Base-by-base conservation (phyloP, 1,139 yeast genomes). In the Komagataea norvegica region DNA sequence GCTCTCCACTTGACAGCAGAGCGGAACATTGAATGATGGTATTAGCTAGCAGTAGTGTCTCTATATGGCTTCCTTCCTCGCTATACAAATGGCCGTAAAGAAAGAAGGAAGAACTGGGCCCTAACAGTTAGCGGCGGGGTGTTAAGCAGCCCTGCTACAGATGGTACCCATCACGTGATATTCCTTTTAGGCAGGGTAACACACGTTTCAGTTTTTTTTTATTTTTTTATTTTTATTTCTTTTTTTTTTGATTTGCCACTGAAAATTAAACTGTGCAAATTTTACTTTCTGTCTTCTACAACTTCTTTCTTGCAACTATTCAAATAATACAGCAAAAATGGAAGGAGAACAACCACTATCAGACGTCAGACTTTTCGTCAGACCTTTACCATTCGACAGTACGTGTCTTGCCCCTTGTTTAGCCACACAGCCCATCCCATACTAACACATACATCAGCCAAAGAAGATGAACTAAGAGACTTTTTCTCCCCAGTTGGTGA, bases 401-500 rank as follows among this genome's bases (percentile, higher is more conserved):
- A 19, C 19, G 34, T 31, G 8, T 19, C 8, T 18, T 20, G 54
- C 49, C 9, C 11, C n/a, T 10, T 18, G 21, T 8, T n/a, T n/a
- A n/a, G n/a, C n/a, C n/a, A n/a, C n/a, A n/a, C n/a, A n/a, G n/a
- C n/a, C n/a, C 23, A 4, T 20, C n/a, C 29, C 13, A 14, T 33
- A 17, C 20, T 14, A 22, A 9, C 20, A 11, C 23, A 42, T 13
- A 6, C 20, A 19, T 18, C 29, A 31, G 54, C 47, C 28, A 43
- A 56, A 41, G 68, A 64, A 43, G 80, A 79, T 45, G 83, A 79
- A 54, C 62, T 83, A 39, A 78, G 79, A 61, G 85, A 76, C 41
- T 78, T 77, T 57, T 82, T 83, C 55, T 62, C 77, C 13, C 69
- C 75, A 43, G 70, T 45, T 22, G 93, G 89, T 48, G 74, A 82